Percentiles rank a stretch among this genome's conserved stretches.
These are phyloP conservation scores for Hsuehochloa calcarea DNA, from an alignment of 176 grass and related monocot species.

Conservation along the genomic window DNA sequence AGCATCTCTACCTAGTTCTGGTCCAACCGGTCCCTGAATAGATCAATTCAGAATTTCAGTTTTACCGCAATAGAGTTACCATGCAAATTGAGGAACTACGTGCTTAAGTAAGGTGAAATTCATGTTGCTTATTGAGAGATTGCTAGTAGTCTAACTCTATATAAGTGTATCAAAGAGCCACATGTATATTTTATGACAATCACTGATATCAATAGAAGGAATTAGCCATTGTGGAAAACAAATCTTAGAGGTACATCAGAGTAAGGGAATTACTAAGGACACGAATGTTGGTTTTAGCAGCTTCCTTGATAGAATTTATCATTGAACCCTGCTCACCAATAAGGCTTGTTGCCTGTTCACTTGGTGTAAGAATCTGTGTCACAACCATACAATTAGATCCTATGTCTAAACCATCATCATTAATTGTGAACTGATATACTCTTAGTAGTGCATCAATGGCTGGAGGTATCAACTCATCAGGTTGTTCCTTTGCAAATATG, in stretches of 20 bases:
- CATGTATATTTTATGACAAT: background rate
- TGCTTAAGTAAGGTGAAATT: background rate
- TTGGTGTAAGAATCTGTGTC: constrained; percentile 36
- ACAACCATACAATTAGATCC: constrained; percentile 13
- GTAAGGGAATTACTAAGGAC: too few species aligned
- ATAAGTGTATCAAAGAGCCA: too few species aligned
- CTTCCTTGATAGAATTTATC: constrained; percentile 46
- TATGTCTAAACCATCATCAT: constrained; percentile 30
- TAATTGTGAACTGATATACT: constrained; percentile 35
- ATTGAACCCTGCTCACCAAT: constrained; percentile 33
- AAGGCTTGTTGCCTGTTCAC: constrained; percentile 42
- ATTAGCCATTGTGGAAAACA: background rate
- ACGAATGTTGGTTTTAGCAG: constrained; percentile 52
- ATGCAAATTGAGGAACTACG: too few species aligned
- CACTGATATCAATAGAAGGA: background rate
- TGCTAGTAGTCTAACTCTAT: background rate
- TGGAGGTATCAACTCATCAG: constrained; percentile 39
- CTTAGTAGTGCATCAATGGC: constrained; percentile 53
- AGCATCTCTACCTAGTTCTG: constrained; percentile 50
- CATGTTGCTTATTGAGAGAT: background rate
- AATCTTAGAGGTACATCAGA: constrained; percentile 9
- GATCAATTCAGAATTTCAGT: too few species aligned
- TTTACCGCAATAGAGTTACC: too few species aligned
- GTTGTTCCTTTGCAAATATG: constrained; percentile 51
- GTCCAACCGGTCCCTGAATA: constrained; percentile 70